Evolutionary conservation across 108 stramenopile species (phyloP).

Genomic region (Asterionellopsis glacialis): DNA sequence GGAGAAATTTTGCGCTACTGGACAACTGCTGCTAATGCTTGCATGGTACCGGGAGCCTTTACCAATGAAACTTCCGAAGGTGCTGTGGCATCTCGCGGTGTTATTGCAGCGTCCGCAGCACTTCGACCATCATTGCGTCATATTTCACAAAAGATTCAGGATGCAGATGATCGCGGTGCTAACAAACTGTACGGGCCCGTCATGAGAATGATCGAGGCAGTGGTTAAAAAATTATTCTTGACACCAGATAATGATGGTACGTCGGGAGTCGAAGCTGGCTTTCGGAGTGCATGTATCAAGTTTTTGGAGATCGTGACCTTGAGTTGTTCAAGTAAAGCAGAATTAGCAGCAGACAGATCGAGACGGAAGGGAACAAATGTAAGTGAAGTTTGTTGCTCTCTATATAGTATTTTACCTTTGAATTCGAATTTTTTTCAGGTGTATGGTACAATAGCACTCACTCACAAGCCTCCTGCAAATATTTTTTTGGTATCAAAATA

Average conservation of each 20-base stretch:
- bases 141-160: conserved; percentile 66
- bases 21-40: conserved; percentile 68
- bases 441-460: conserved; percentile 3
- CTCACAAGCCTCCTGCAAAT: too few relatives aligned
- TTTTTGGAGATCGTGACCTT: conserved; percentile 85
- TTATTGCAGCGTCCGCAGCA: conserved; percentile 68
- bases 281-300: conserved; percentile 80
- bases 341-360: conserved; percentile 42
- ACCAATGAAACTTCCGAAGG: conserved; percentile 53
- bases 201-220: conserved; percentile 83
- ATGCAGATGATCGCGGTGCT: conserved; percentile 79
- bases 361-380: conserved; percentile 30
- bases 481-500: conserved; percentile 2
- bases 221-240: conserved; percentile 59
- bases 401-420: too few relatives aligned
- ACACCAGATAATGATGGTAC: neutral
- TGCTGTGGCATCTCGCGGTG: conserved; percentile 56
- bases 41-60: conserved; percentile 62
- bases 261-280: conserved; percentile 17
- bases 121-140: conserved; percentile 70
- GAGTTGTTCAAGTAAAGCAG: conserved; percentile 71
- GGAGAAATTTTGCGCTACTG: conserved; percentile 73
- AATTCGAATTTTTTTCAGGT: conserved; percentile 7
- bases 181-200: conserved; percentile 72
- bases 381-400: conserved; percentile 1